Evolutionary conservation across 108 stramenopile species (phyloP), one percentile per base, ranked within the genome.

Genomic region (Nitzschia sp.): DNA sequence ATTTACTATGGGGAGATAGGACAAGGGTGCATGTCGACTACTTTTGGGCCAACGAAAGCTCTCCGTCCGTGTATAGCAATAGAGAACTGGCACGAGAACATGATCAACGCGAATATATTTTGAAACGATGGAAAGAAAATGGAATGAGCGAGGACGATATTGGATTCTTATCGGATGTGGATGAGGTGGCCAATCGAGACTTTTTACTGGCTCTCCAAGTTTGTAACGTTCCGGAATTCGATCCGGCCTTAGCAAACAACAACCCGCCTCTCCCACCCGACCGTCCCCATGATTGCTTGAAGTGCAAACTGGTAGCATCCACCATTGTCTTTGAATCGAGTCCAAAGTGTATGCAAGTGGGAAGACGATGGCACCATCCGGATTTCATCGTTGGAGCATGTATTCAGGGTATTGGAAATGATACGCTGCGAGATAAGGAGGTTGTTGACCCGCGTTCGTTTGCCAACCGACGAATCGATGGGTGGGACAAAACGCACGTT

Each of bases 101-200:
- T 45, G 23, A 72, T 21, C 82, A 83, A 47, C 69, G 86, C 3
- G 71, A 84, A 25, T 69, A 48, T 41, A 77, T 81, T 53, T n/a
- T 61, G 0, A 44, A 73, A 26, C 45, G 80, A 64, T 87, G 86
- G 86, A 78, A 63, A 36, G 32, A 71, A 48, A 56, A 79, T 48
- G 86, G 86, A 5, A 87, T 87, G 86, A 72, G 45, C 36, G 30
- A 30, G 0, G 71, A 82, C 17, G 86, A 87, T 58, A 41, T 87
- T n/a, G 86, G 72, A 0, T 58, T 80, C n/a, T 45, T 87, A 8
- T 35, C 53, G 2, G 86, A 87, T 68, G 38, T 55, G 0, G 86
- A 87, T 54, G 86, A 87, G 53, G 63, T 68, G 0, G 70, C 72
- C 25, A 68, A 77, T 13, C 30, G 83, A 22, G 86, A 87, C 46